Evolutionary conservation across 2,329 filamentous ascomycete species (phyloP).

Genomic region (Didymella pomorum): DNA sequence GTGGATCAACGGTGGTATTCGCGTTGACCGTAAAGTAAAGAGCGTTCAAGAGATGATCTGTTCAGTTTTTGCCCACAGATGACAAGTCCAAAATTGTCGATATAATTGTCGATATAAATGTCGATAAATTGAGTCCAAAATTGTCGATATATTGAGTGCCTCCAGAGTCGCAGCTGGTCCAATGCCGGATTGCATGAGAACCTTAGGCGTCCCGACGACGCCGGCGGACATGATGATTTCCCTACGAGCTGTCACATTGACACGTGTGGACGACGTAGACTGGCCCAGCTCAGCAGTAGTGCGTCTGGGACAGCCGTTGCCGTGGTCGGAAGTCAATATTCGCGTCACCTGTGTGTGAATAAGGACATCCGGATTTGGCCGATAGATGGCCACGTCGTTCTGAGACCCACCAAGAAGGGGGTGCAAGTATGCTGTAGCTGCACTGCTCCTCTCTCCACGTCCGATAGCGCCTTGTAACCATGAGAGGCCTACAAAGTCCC

Average conservation of each 20-base stretch:
- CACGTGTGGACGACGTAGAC: not conserved
- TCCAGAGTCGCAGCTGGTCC: not conserved
- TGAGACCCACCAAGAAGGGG: not conserved
- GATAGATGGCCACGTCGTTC: not conserved
- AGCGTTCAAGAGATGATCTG: not conserved
- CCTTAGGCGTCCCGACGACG: not conserved
- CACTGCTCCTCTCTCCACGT: not conserved
- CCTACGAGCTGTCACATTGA: not conserved
- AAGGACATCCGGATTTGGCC: not conserved
- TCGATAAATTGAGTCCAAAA: too few species aligned
- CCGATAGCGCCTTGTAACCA: not conserved
- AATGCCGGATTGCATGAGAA: not conserved
- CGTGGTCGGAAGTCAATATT: not conserved
- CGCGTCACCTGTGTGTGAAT: not conserved
- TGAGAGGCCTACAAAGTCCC: not conserved
- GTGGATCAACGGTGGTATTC: not conserved
- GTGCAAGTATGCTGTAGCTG: not conserved
- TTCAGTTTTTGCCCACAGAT: not conserved
- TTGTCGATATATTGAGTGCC: not conserved
- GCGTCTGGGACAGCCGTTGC: not conserved
- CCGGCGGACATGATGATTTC: not conserved
- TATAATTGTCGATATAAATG: not conserved
- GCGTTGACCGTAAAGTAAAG: not conserved
- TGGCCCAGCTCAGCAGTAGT: not conserved
- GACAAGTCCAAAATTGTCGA: not conserved